Evolutionary conservation across 805 yeast genomes (phyloP).

Genomic region (Candida ortonii): DNA sequence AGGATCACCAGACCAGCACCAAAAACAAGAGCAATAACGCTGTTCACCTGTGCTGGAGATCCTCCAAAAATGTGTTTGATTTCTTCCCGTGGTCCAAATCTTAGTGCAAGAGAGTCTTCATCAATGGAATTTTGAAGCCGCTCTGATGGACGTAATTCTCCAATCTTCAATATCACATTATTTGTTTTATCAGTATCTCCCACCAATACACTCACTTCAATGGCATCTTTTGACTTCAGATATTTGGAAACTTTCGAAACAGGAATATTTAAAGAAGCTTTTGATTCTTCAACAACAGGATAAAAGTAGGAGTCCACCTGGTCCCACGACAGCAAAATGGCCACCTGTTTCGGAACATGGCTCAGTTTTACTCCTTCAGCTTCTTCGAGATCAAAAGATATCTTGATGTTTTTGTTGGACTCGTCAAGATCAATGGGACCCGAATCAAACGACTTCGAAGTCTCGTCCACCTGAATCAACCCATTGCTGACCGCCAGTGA

Average conservation of each 20-base stretch:
- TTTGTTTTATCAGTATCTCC: constrained; percentile 26
- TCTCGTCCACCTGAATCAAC: constrained; percentile 10
- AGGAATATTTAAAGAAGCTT: constrained; percentile 17
- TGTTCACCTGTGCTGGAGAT: constrained; percentile 51
- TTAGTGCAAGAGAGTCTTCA: constrained; percentile 24
- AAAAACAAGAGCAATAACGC: constrained; percentile 51
- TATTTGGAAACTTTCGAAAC: constrained; percentile 24
- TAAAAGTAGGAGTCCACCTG: constrained; percentile 21
- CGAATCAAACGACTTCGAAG: constrained; percentile 4
- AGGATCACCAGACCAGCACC: constrained; percentile 42
- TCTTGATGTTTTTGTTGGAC: constrained; percentile 6
- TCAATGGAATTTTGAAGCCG: constrained; percentile 11
- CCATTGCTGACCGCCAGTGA: constrained; percentile 6
- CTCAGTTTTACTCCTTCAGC: constrained; percentile 5
- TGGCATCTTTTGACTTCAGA: constrained; percentile 18
- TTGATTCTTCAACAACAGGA: constrained; percentile 20
- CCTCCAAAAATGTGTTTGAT: constrained; percentile 59
- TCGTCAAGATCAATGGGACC: constrained; percentile 9
- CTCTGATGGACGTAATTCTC: constrained; percentile 19
- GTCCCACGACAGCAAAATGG: constrained; percentile 20
- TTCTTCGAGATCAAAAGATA: constrained; percentile 18
- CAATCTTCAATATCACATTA: constrained; percentile 18
- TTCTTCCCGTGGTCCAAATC: constrained; percentile 54
- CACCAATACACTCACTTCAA: constrained; percentile 24
- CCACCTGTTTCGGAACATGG: constrained; percentile 26